Evolutionary conservation across 108 stramenopile genomes (phyloP).

Genomic region (Nannochloropsis salina): DNA sequence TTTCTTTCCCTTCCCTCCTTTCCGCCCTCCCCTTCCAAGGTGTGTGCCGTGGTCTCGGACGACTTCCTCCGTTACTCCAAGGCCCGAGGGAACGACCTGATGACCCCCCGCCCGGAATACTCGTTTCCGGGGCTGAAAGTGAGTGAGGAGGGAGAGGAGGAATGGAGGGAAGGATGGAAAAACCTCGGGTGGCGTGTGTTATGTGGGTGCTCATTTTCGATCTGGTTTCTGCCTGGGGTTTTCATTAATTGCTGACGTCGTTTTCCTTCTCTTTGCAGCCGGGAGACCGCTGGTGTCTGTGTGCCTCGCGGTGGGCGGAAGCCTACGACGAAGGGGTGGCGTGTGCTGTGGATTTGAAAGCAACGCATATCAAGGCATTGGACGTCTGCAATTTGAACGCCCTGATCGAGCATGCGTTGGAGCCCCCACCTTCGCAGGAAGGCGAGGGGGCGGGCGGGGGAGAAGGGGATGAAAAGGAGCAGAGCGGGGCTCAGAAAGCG

Average conservation of each 20-base stretch:
- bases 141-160: neutral
- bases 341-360: constrained; percentile 60
- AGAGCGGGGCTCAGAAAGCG: neutral
- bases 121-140: constrained; percentile 65
- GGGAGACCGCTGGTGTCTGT: constrained; percentile 76
- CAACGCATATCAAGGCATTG: constrained; percentile 67
- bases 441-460: neutral
- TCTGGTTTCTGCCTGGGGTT: neutral
- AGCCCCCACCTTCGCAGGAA: neutral
- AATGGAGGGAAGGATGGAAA: neutral
- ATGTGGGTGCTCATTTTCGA: neutral
- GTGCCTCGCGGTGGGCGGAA: constrained; percentile 74
- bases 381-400: neutral
- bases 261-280: constrained; percentile 32
- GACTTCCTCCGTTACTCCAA: constrained; percentile 65
- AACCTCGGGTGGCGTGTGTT: neutral
- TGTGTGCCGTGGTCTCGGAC: constrained; percentile 67
- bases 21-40: neutral
- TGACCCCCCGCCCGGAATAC: constrained; percentile 65
- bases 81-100: constrained; percentile 69
- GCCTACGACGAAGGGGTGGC: constrained; percentile 61
- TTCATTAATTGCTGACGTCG: neutral
- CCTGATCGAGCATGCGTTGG: neutral
- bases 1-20: neutral
- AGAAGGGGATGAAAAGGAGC: neutral